These are phyloP conservation scores for Diaporthe sp. DNA, from an alignment of 2,329 filamentous ascomycete species.

Conservation along the genomic window DNA sequence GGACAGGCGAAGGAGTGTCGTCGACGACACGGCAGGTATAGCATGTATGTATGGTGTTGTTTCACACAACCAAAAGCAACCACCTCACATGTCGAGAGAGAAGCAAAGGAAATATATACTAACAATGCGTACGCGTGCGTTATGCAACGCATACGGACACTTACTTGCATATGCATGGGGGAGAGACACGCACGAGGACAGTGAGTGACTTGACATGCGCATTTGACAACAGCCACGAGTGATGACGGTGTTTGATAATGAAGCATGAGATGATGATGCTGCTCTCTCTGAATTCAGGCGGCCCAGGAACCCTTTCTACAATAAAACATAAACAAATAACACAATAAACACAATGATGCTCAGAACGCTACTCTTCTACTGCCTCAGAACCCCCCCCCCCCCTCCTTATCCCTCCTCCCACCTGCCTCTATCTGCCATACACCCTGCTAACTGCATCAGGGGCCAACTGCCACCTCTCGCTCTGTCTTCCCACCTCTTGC, in stretches of 20 bases:
- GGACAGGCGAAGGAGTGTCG: no score
- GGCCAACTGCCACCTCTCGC: neutral
- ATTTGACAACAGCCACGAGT: neutral
- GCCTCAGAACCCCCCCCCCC: neutral
- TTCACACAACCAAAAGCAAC: no score
- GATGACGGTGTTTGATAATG: neutral
- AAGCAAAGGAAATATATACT: no score
- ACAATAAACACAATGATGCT: slow-evolving; percentile 13
- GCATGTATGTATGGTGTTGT: no score
- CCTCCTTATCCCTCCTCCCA: neutral
- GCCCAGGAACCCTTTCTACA: neutral
- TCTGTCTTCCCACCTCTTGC: no score
- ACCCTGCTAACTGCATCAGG: neutral
- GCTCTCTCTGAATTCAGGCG: neutral
- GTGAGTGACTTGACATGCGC: no score
- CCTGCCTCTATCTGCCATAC: neutral
- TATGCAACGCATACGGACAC: no score
- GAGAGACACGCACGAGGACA: no score
- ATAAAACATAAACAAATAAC: neutral
- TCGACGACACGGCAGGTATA: no score
- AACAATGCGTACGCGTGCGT: no score
- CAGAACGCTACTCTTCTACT: neutral
- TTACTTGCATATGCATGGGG: no score
- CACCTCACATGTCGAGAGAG: no score
- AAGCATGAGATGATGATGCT: neutral